Evolutionary conservation across 371 early-diverging fungal species (phyloP).

Genomic region (Circinella minor): DNA sequence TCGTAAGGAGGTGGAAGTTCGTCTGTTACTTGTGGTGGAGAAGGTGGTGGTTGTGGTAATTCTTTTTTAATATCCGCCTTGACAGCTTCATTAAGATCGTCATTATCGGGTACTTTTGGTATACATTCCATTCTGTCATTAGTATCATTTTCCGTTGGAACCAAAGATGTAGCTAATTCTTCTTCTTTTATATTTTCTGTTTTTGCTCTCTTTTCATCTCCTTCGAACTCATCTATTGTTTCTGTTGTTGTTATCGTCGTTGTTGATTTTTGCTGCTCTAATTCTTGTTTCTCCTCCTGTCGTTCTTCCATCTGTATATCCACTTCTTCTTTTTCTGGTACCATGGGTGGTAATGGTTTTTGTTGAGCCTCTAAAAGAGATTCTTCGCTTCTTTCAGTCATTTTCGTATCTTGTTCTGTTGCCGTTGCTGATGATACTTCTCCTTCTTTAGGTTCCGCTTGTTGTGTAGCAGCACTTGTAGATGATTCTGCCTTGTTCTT

Average conservation of each 20-base stretch:
- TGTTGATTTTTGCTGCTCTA: too few relatives aligned
- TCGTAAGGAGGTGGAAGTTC: conserved; percentile 22
- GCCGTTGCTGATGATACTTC: background rate
- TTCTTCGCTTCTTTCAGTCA: background rate
- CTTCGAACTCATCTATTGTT: too few relatives aligned
- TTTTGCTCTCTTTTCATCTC: too few relatives aligned
- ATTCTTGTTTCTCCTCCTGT: too few relatives aligned
- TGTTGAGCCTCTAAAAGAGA: too few relatives aligned
- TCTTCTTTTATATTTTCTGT: too few relatives aligned
- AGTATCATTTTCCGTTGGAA: background rate
- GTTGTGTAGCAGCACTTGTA: background rate
- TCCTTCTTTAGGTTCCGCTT: background rate
- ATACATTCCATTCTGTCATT: background rate
- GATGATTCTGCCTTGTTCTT: background rate
- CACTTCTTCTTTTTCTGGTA: too few relatives aligned
- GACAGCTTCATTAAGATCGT: background rate
- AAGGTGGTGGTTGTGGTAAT: background rate
- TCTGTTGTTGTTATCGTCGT: too few relatives aligned
- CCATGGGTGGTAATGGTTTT: too few relatives aligned
- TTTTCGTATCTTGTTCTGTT: background rate
- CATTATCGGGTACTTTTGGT: background rate
- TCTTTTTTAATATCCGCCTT: background rate
- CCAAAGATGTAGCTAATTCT: background rate
- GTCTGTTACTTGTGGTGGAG: background rate
- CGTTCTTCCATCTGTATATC: too few relatives aligned